These are phyloP conservation scores for Recurvomyces mirabilis DNA, from an alignment of 495 filamentous ascomycete genomes.

Conservation along the genomic window DNA sequence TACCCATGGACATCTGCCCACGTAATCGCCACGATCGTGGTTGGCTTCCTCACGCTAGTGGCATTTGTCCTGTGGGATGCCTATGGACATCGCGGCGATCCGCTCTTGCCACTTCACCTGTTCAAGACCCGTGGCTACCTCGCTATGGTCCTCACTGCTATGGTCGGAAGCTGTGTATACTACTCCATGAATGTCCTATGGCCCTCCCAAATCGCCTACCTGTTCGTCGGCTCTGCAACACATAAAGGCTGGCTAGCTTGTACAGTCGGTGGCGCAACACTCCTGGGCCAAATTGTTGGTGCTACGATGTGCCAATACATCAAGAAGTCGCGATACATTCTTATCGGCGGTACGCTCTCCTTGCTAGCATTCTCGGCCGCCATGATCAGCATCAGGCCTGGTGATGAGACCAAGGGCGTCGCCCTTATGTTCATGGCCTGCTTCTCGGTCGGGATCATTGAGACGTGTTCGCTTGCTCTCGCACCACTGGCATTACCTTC, in stretches of 20 bases:
- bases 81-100: conserved; percentile 23
- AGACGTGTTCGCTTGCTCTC: conserved; percentile 24
- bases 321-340: conserved; percentile 23
- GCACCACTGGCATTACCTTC: conserved; percentile 22
- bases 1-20: conserved; percentile 26
- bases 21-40: conserved; percentile 35
- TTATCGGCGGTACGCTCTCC: conserved; percentile 9
- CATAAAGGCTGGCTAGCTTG: conserved; percentile 15
- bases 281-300: conserved; percentile 24
- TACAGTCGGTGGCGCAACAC: conserved; percentile 23
- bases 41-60: conserved; percentile 35
- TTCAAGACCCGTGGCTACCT: conserved; percentile 29
- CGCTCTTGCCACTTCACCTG: conserved; percentile 28
- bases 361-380: conserved; percentile 21
- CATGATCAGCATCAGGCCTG: conserved; percentile 10
- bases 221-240: conserved; percentile 4
- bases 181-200: conserved; percentile 27
- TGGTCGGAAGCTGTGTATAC: conserved; percentile 28
- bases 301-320: conserved; percentile 24
- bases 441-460: conserved; percentile 26
- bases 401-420: conserved; percentile 14
- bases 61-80: conserved; percentile 34
- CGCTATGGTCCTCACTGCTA: conserved; percentile 23
- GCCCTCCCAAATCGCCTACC: conserved; percentile 8
- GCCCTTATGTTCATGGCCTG: conserved; percentile 23